Evolutionary conservation across 1,139 yeast genomes (phyloP).

Genomic region (Suhomyces guaymorum): DNA sequence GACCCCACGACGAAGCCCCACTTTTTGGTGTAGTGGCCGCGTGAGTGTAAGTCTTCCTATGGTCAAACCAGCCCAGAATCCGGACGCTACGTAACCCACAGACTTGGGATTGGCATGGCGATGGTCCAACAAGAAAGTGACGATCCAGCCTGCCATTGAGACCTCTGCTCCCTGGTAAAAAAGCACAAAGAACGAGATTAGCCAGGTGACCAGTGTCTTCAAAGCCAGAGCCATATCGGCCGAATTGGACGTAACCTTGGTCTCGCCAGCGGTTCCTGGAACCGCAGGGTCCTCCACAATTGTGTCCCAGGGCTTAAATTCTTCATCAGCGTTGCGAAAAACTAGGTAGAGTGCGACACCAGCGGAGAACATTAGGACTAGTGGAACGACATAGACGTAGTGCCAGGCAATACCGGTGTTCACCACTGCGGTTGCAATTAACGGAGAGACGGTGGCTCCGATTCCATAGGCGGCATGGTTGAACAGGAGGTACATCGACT

Average conservation of each 20-base stretch:
- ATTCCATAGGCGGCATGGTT: slow-evolving; percentile 63
- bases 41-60: slow-evolving; percentile 55
- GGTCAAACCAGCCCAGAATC: slow-evolving; percentile 71
- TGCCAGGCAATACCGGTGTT: slow-evolving; percentile 54
- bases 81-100: slow-evolving; percentile 66
- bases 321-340: slow-evolving; percentile 44
- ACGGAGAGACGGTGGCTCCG: slow-evolving; percentile 64
- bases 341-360: slow-evolving; percentile 30
- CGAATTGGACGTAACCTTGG: too few species aligned
- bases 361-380: slow-evolving; percentile 39
- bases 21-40: slow-evolving; percentile 33
- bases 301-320: slow-evolving; percentile 18
- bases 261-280: too few species aligned
- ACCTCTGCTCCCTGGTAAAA: slow-evolving; percentile 72
- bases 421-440: slow-evolving; percentile 56
- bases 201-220: slow-evolving; percentile 51
- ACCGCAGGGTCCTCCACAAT: too few species aligned
- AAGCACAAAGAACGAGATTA: slow-evolving; percentile 51
- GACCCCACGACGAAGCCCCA: slow-evolving; percentile 52
- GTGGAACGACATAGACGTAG: slow-evolving; percentile 49
- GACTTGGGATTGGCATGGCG: slow-evolving; percentile 46
- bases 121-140: slow-evolving; percentile 58
- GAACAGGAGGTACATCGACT: slow-evolving; percentile 51
- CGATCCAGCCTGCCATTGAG: slow-evolving; percentile 71
- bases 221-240: slow-evolving; percentile 34